Conservation (phyloP, 495 filamentous ascomycete genomes). For the Cenococcum geophilum region DNA sequence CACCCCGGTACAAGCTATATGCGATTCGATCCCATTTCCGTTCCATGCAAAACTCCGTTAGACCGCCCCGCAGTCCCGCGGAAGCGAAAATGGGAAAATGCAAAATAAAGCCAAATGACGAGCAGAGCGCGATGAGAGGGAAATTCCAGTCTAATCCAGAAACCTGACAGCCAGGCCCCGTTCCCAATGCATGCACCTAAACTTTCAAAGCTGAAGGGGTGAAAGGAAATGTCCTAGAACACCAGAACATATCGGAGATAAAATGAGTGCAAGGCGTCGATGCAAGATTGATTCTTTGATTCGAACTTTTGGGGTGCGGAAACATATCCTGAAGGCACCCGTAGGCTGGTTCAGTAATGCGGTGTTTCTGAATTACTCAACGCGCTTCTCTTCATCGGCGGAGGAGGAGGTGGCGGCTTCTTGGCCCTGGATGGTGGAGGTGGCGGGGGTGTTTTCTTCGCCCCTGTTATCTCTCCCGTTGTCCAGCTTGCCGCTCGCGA, state of each 20-base stretch:
- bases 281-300: no score
- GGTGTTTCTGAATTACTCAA: constrained; percentile 11
- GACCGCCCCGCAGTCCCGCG: neutral
- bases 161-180: neutral
- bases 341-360: neutral
- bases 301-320: no score
- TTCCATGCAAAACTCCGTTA: neutral
- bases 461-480: constrained; percentile 8
- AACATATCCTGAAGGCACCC: neutral
- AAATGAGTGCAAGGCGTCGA: neutral
- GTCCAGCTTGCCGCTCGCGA: constrained; percentile 30
- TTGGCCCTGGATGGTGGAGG: constrained; percentile 74
- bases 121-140: no score
- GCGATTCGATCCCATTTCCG: neutral
- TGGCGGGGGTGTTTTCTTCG: constrained; percentile 70
- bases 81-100: neutral
- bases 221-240: neutral
- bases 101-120: no score
- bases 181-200: neutral
- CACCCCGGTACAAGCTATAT: neutral
- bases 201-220: neutral
- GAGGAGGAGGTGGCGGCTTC: constrained; percentile 65
- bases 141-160: no score
- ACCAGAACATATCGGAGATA: neutral
- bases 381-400: constrained; percentile 38